These are phyloP conservation scores for Chrysoporthe austroafricana DNA, from an alignment of 2,329 filamentous ascomycete genomes.

Conservation along the genomic window DNA sequence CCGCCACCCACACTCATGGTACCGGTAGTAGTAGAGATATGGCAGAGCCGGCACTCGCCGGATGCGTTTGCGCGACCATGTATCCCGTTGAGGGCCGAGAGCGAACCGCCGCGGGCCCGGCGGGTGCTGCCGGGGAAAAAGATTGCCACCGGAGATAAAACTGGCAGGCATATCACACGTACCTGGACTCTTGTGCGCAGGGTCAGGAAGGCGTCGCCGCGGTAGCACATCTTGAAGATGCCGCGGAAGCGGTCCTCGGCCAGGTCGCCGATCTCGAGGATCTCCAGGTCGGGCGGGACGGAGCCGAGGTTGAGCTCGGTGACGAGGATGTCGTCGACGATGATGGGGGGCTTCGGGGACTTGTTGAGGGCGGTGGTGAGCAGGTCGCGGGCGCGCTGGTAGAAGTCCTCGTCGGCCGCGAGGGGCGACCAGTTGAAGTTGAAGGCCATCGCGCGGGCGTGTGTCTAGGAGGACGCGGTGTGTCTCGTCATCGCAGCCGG, in stretches of 20 bases:
- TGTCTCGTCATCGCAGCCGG: conserved; percentile 32
- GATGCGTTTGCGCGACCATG: neutral
- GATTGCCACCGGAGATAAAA: conserved; percentile 23
- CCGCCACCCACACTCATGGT: neutral
- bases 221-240: conserved; percentile 99
- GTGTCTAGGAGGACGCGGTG: conserved; percentile 46
- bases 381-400: conserved; percentile 88
- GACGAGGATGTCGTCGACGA: conserved; percentile 98
- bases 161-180: conserved; percentile 44
- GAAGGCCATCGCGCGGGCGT: conserved; percentile 77
- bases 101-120: neutral
- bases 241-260: conserved; percentile 96
- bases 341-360: conserved; percentile 95
- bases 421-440: conserved; percentile 99
- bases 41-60: conserved; percentile 24
- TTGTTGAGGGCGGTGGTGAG: conserved; percentile 96
- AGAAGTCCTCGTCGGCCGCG: conserved; percentile 91
- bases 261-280: conserved; percentile 95
- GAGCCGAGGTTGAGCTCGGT: conserved; percentile 96
- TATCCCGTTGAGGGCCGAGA: neutral
- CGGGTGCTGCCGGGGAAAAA: neutral
- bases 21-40: conserved; percentile 12
- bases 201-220: conserved; percentile 92
- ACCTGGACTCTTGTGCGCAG: conserved; percentile 94
- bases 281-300: conserved; percentile 92